phyloP scores from a whole-genome alignment of 345 rosid species.

The Noccaea caerulescens region DNA sequence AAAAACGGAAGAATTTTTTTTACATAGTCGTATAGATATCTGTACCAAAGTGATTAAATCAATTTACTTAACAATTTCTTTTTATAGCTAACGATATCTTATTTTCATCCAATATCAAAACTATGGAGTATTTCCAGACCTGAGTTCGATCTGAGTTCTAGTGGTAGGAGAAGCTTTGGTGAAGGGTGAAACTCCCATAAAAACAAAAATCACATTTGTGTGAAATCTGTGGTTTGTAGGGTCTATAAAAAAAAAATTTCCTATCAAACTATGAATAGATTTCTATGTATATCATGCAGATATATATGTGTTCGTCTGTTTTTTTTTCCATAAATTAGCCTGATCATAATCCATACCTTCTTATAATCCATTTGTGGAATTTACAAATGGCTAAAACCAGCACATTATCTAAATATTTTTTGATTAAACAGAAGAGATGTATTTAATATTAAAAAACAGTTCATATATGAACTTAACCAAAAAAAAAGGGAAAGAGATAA shows the following conservation, averaged over 20 bases:
- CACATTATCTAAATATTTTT: not conserved
- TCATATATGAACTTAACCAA: not conserved
- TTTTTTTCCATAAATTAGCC: not conserved
- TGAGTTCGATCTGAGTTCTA: no score
- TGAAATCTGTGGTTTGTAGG: no score
- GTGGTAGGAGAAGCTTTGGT: no score
- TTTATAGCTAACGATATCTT: not conserved
- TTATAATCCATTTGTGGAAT: slow-evolving; percentile 2
- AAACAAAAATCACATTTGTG: no score
- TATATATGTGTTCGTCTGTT: not conserved
- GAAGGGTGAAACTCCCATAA: no score
- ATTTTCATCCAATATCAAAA: not conserved
- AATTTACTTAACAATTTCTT: not conserved
- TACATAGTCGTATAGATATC: no score
- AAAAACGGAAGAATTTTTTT: no score
- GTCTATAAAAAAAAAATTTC: not conserved
- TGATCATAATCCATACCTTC: slow-evolving; percentile 8
- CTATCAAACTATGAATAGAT: not conserved
- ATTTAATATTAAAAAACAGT: not conserved
- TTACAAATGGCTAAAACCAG: slow-evolving; percentile 2
- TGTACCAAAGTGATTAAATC: not conserved
- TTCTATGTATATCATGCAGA: not conserved
- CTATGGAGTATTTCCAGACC: not conserved
- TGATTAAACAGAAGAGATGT: not conserved
- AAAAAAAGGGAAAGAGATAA: not conserved